Evolutionary conservation across 495 filamentous ascomycete species (phyloP).

Genomic region (Cryomyces minteri): DNA sequence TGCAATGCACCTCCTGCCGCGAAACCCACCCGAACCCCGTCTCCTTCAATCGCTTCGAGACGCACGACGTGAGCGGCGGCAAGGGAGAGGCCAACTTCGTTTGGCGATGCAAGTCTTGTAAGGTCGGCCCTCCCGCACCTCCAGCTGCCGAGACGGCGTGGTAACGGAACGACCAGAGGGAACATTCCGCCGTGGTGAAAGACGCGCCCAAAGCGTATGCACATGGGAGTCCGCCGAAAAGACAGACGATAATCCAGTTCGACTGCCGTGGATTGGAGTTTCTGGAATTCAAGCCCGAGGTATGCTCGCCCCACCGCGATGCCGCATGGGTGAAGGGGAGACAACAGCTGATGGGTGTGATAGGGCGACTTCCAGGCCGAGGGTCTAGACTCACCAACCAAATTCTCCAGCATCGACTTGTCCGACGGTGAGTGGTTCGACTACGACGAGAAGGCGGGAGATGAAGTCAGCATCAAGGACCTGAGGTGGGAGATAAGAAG

Average conservation of each 20-base stretch:
- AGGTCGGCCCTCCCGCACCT: conserved; percentile 9
- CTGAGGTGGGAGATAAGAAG: conserved; percentile 71
- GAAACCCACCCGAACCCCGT: conserved; percentile 82
- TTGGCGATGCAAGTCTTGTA: conserved; percentile 83
- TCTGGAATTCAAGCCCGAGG: conserved; percentile 71
- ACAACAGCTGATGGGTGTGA: not conserved
- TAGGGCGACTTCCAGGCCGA: conserved; percentile 81
- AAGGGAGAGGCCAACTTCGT: conserved; percentile 95
- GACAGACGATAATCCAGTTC: conserved; percentile 64
- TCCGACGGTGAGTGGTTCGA: conserved; percentile 81
- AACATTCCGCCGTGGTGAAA: conserved; percentile 53
- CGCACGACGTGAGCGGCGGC: conserved; percentile 72
- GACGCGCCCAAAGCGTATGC: conserved; percentile 50
- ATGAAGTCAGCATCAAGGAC: conserved; percentile 83
- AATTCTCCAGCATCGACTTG: conserved; percentile 66
- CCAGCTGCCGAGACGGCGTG: not conserved
- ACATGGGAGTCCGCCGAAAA: conserved; percentile 45
- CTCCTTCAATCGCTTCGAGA: conserved; percentile 72
- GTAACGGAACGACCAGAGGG: conserved; percentile 25
- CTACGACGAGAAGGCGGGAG: conserved; percentile 56
- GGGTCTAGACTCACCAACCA: conserved; percentile 56
- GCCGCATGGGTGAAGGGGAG: not conserved
- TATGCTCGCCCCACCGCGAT: conserved; percentile 19
- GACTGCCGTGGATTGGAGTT: conserved; percentile 94
- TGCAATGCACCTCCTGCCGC: conserved; percentile 88